Percentiles rank a stretch among this genome's conserved stretches.
Conservation (phyloP, 768 basidiomycete species). For the Tricholomella constricta region DNA sequence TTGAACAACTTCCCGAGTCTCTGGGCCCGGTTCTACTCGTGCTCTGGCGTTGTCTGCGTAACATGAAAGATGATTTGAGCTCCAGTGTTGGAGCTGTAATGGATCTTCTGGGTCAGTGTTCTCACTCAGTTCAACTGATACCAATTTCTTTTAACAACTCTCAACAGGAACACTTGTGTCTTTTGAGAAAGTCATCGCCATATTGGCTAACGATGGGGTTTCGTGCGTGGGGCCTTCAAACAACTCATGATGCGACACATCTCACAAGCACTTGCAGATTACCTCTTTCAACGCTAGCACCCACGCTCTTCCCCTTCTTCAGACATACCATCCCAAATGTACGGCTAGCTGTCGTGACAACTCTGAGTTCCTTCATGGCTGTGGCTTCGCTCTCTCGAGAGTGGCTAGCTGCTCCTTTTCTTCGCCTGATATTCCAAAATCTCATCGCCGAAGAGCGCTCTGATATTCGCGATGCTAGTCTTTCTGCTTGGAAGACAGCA, state of each 20-base stretch:
- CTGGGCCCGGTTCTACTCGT: conserved; percentile 77
- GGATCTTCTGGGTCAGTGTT: conserved; percentile 83
- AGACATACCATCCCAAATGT: conserved; percentile 95
- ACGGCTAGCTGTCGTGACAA: conserved; percentile 89
- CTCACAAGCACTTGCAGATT: conserved; percentile 45
- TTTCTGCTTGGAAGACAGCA: conserved; percentile 74
- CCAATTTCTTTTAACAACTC: conserved; percentile 4
- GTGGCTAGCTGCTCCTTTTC: conserved; percentile 79
- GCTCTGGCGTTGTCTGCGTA: conserved; percentile 86
- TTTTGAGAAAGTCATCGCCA: conserved; percentile 73
- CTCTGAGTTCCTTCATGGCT: conserved; percentile 82
- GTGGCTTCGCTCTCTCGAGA: conserved; percentile 71
- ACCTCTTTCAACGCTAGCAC: conserved; percentile 80
- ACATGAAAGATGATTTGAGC: conserved; percentile 95
- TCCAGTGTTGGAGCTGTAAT: conserved; percentile 97
- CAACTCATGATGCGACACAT: neutral
- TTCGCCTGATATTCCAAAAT: conserved; percentile 91
- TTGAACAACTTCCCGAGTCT: conserved; percentile 70
- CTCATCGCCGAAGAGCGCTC: conserved; percentile 86
- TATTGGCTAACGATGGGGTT: conserved; percentile 65
- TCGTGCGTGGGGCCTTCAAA: conserved; percentile 57
- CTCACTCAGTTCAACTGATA: neutral
- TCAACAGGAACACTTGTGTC: conserved; percentile 76
- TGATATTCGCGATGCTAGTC: conserved; percentile 78
- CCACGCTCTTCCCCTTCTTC: conserved; percentile 93